Evolutionary conservation across 352 stramenopile species (phyloP), one percentile per base, ranked within the genome.

Genomic region (Phytopythium mirpurense): DNA sequence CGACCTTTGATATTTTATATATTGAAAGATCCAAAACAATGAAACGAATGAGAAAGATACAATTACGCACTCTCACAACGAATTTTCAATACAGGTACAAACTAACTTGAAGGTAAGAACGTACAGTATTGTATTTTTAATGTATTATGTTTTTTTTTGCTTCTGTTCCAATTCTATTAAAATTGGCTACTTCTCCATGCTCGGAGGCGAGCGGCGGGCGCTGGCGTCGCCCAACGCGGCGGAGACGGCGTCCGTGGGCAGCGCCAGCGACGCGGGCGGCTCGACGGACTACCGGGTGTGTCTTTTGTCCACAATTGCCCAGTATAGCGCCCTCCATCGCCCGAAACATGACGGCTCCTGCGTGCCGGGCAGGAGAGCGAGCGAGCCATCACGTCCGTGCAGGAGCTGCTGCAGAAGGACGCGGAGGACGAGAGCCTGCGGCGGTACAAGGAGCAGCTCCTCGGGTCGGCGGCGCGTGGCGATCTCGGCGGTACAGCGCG

Each of bases 361-460:
- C 27, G 50, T 4, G 3, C 50, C 18, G 10, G 29, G 3, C 58
- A 93, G 79, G 73, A 82, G 65, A 93, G 83, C 51, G 73, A 75
- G 14, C 72, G 68, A 9, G 80, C 83, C 2, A 62, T 88, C 23
- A 60, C 54, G 38, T 79, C 67, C 16, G 82, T 96, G 34, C 71
- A 89, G 12, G 85, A 88, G 23, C 57, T 96, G 32, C 50, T 96
- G 59, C 60, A 65, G 1, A 81, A 86, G 47, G 86, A 96, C 49
- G 72, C 81, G 16, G 80, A 90, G 16, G 86, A 96, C 55, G 82
- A 93, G 55, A 93, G 78, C 54, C 57, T 96, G 19, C 65, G 70
- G 19, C 76, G 82, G 49, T 96, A 96, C 69, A 96, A 96, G 47
- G 84, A 90, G 64, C 74, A 81, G 24, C 66, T 96, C 15, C 64